Evolutionary conservation across 176 grass and related monocot species (phyloP).

Genomic region (Aegilops bicornis): DNA sequence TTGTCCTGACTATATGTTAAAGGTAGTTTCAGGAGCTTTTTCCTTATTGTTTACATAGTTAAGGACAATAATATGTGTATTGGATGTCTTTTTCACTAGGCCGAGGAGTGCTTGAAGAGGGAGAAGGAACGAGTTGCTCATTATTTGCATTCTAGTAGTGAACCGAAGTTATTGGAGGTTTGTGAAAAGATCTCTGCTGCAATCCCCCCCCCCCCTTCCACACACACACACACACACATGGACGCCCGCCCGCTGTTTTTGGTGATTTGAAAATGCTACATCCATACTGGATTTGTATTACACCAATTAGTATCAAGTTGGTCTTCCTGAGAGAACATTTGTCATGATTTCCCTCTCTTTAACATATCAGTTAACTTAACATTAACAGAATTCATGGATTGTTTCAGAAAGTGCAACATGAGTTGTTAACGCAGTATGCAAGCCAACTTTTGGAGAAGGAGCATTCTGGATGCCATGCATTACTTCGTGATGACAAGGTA

Average conservation of each 20-base stretch:
- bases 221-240: background rate
- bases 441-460: constrained; percentile 87
- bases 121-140: constrained; percentile 90
- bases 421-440: constrained; percentile 72
- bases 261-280: background rate
- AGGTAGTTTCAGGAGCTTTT: constrained; percentile 41
- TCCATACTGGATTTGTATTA: background rate
- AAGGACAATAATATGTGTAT: constrained; percentile 8
- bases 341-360: background rate
- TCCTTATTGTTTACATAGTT: background rate
- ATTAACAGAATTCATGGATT: background rate
- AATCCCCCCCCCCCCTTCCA: background rate
- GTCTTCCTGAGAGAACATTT: constrained; percentile 16
- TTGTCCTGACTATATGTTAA: constrained; percentile 80
- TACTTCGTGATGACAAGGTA: constrained; percentile 90
- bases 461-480: constrained; percentile 79
- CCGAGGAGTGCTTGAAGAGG: constrained; percentile 81
- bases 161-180: constrained; percentile 89
- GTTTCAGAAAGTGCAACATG: constrained; percentile 86
- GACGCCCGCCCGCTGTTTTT: background rate
- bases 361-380: constrained; percentile 1
- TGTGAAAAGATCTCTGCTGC: constrained; percentile 15
- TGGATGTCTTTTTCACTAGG: constrained; percentile 48
- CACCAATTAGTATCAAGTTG: background rate
- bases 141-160: constrained; percentile 91